Evolutionary conservation across 441 rosid genomes (phyloP).

Genomic region (Corymbia calophylla): DNA sequence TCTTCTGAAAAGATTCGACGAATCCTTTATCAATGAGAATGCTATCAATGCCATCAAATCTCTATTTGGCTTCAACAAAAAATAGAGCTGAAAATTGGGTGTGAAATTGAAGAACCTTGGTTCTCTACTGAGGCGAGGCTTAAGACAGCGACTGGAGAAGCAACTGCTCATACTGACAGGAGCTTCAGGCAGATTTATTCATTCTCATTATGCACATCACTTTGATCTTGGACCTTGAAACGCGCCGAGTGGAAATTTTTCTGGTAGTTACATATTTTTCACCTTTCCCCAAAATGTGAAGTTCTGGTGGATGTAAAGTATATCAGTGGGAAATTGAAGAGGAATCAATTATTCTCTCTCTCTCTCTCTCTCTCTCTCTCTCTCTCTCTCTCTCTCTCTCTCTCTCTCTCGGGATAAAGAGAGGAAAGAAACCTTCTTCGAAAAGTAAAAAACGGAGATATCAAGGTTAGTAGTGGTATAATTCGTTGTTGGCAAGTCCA

Average conservation of each 20-base stretch:
- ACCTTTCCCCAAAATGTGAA: background rate
- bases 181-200: background rate
- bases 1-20: conserved; percentile 76
- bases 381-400: background rate
- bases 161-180: background rate
- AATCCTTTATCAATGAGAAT: conserved; percentile 90
- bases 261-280: background rate
- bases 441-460: background rate
- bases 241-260: background rate
- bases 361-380: too few relatives aligned
- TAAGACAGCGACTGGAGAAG: background rate
- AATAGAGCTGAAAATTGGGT: conserved; percentile 23
- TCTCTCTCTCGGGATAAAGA: background rate
- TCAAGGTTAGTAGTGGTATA: background rate
- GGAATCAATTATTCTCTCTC: background rate
- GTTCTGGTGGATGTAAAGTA: background rate
- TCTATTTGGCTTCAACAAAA: conserved; percentile 80
- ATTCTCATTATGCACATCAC: background rate
- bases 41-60: conserved; percentile 94
- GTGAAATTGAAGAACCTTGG: background rate
- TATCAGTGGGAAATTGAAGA: background rate
- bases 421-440: background rate
- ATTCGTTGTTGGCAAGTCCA: background rate
- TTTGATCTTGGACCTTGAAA: background rate
- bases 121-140: background rate